Percentiles rank a stretch among this genome's conserved stretches.
Evolutionary conservation across 768 basidiomycete genomes (phyloP).

Genomic region (Boletus rubescentipes): DNA sequence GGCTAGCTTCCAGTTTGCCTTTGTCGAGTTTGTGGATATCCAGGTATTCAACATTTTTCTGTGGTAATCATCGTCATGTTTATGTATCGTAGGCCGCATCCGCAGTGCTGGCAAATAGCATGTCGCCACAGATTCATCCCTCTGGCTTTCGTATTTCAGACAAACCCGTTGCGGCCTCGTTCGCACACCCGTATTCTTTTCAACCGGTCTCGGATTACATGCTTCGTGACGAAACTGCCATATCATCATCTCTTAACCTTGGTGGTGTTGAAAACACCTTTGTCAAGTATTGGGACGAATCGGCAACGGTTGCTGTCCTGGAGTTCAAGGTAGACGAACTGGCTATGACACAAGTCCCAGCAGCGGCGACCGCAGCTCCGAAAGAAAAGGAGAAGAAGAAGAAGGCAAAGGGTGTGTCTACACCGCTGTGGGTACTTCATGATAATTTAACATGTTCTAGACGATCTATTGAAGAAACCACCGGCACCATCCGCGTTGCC

Average conservation of each 20-base stretch:
- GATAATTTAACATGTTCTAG: conserved; percentile 19
- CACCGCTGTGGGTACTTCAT: not conserved
- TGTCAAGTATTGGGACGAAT: conserved; percentile 93
- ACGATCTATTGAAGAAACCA: conserved; percentile 37
- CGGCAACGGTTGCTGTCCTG: conserved; percentile 67
- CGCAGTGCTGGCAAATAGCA: conserved; percentile 75
- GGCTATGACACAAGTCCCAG: conserved; percentile 25
- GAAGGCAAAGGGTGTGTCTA: conserved; percentile 49
- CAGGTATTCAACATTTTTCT: conserved; percentile 48
- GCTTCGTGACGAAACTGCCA: conserved; percentile 73
- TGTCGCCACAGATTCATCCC: conserved; percentile 86
- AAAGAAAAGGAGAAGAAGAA: conserved; percentile 63
- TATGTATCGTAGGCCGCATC: conserved; percentile 65
- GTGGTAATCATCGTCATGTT: conserved; percentile 4
- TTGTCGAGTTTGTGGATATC: conserved; percentile 86
- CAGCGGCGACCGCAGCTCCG: conserved; percentile 41
- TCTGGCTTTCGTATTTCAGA: conserved; percentile 93
- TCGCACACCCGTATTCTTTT: conserved; percentile 90
- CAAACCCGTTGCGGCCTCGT: conserved; percentile 86
- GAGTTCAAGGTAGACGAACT: conserved; percentile 77
- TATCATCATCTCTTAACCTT: conserved; percentile 62
- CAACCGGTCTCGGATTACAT: conserved; percentile 75
- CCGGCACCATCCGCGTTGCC: conserved; percentile 67
- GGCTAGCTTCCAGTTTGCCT: conserved; percentile 91
- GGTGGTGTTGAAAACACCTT: conserved; percentile 73